Evolutionary conservation across 2,329 filamentous ascomycete species (phyloP).

Genomic region (Huntiella omanensis): DNA sequence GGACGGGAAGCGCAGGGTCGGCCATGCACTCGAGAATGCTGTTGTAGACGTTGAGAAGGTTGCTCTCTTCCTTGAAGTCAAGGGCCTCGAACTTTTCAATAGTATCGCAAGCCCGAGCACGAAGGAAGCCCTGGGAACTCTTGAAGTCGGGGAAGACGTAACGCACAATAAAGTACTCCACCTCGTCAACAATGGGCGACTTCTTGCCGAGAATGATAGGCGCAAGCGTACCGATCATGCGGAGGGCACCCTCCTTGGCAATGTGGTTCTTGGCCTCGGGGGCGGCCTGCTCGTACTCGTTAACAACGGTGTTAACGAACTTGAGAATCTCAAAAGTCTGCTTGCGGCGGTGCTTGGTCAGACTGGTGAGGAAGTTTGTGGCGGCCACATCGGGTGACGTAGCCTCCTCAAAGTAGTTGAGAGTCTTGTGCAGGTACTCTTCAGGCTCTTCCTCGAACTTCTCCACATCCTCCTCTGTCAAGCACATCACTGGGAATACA

Average conservation of each 20-base stretch:
- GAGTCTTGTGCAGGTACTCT: slow-evolving; percentile 89
- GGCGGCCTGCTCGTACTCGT: slow-evolving; percentile 68
- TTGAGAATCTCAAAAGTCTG: slow-evolving; percentile 88
- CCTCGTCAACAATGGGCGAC: slow-evolving; percentile 90
- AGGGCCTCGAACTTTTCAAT: slow-evolving; percentile 96
- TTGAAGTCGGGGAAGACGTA: slow-evolving; percentile 98
- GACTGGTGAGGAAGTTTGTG: slow-evolving; percentile 85
- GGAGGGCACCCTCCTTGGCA: slow-evolving; percentile 86
- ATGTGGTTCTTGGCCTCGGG: slow-evolving; percentile 84
- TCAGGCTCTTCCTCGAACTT: slow-evolving; percentile 88
- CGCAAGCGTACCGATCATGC: slow-evolving; percentile 92
- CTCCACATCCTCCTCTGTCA: slow-evolving; percentile 80
- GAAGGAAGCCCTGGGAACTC: slow-evolving; percentile 76
- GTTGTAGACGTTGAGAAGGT: slow-evolving; percentile 87
- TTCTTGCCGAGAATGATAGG: slow-evolving; percentile 94
- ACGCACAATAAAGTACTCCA: slow-evolving; percentile 95
- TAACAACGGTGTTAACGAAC: slow-evolving; percentile 90
- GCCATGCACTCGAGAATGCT: slow-evolving; percentile 96
- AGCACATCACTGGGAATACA: slow-evolving; percentile 85
- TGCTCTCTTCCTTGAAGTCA: slow-evolving; percentile 91
- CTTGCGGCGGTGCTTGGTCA: slow-evolving; percentile 88
- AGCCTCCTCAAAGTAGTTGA: slow-evolving; percentile 96
- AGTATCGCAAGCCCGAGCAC: slow-evolving; percentile 88
- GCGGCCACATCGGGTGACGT: slow-evolving; percentile 89
- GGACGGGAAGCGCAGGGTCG: slow-evolving; percentile 77